A percentile compares a stretch with the other conserved stretches of the same genome.
Evolutionary conservation across 805 yeast genomes (phyloP).

Genomic region (Brettanomyces anomalus): DNA sequence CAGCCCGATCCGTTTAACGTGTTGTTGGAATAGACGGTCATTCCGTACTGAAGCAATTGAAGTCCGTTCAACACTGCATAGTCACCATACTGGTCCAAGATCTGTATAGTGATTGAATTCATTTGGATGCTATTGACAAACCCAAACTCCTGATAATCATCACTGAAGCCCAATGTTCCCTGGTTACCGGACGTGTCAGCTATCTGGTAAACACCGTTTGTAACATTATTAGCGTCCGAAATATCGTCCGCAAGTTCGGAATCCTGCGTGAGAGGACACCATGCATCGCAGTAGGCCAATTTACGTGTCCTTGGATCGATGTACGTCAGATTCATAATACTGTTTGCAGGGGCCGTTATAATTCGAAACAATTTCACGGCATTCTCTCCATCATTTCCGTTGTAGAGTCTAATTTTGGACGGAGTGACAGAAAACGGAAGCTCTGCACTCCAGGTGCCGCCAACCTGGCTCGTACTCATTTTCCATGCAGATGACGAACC

Average conservation of each 20-base stretch:
- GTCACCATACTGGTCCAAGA: constrained; percentile 60
- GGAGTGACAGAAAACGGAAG: constrained; percentile 54
- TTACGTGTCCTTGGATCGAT: constrained; percentile 61
- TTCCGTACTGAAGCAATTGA: constrained; percentile 54
- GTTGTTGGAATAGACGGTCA: constrained; percentile 66
- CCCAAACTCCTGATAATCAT: constrained; percentile 69
- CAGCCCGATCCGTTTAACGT: constrained; percentile 63
- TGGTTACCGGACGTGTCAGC: not conserved
- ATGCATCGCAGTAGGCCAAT: constrained; percentile 69
- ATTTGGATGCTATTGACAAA: constrained; percentile 64
- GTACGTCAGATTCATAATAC: constrained; percentile 88
- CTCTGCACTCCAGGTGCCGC: constrained; percentile 50
- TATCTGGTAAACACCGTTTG: not conserved
- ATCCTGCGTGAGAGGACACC: constrained; percentile 62
- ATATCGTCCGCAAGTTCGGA: constrained; percentile 20
- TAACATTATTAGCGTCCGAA: not conserved
- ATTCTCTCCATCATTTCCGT: constrained; percentile 36
- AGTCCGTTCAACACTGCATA: constrained; percentile 66
- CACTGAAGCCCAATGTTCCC: constrained; percentile 27
- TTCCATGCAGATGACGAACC: constrained; percentile 39
- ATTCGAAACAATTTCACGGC: constrained; percentile 62
- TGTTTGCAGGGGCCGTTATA: constrained; percentile 66
- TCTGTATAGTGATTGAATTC: constrained; percentile 50
- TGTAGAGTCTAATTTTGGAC: constrained; percentile 63
- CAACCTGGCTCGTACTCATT: constrained; percentile 37